Percentiles rank a stretch among this genome's conserved stretches.
phyloP scores from a whole-genome alignment of 176 grass and related monocot genomes.

The Eragrostis nindensis region DNA sequence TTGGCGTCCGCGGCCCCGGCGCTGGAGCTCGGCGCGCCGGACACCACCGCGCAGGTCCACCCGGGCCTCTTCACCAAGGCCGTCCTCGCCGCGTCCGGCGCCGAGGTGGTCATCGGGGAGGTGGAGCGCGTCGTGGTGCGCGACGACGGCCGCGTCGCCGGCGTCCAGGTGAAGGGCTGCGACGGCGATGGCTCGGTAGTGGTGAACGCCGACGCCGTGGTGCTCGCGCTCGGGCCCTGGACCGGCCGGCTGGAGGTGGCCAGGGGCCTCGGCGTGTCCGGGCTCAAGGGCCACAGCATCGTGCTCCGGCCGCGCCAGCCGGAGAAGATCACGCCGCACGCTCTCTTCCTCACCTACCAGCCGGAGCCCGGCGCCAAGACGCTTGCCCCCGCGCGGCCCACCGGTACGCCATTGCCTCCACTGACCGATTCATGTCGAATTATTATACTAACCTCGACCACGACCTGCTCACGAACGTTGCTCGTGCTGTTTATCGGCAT shows the following conservation, averaged over 20 bases:
- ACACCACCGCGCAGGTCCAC: slow-evolving; percentile 90
- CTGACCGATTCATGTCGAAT: neutral
- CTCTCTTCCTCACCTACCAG: slow-evolving; percentile 87
- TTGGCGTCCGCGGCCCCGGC: slow-evolving; percentile 49
- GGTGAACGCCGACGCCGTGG: slow-evolving; percentile 68
- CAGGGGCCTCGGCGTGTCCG: slow-evolving; percentile 63
- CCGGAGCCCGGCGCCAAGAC: slow-evolving; percentile 74
- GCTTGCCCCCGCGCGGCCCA: slow-evolving; percentile 77
- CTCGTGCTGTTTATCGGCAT: neutral
- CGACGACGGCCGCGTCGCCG: slow-evolving; percentile 48
- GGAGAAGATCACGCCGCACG: slow-evolving; percentile 72
- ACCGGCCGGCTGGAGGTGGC: slow-evolving; percentile 53
- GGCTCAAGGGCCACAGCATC: slow-evolving; percentile 87
- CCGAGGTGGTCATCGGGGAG: slow-evolving; percentile 73
- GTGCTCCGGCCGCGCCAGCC: slow-evolving; percentile 68
- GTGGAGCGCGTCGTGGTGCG: slow-evolving; percentile 64
- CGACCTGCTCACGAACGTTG: neutral
- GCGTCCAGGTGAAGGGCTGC: slow-evolving; percentile 58
- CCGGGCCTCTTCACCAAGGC: slow-evolving; percentile 78
- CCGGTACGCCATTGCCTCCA: slow-evolving; percentile 42
- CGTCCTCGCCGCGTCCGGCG: slow-evolving; percentile 71
- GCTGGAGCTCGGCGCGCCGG: slow-evolving; percentile 62
- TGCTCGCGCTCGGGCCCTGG: slow-evolving; percentile 90
- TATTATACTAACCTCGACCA: neutral
- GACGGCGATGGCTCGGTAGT: slow-evolving; percentile 8